Evolutionary conservation across 2,329 filamentous ascomycete genomes (phyloP), one percentile per base, ranked within the genome.

Genomic region (Colletotrichum incanum): DNA sequence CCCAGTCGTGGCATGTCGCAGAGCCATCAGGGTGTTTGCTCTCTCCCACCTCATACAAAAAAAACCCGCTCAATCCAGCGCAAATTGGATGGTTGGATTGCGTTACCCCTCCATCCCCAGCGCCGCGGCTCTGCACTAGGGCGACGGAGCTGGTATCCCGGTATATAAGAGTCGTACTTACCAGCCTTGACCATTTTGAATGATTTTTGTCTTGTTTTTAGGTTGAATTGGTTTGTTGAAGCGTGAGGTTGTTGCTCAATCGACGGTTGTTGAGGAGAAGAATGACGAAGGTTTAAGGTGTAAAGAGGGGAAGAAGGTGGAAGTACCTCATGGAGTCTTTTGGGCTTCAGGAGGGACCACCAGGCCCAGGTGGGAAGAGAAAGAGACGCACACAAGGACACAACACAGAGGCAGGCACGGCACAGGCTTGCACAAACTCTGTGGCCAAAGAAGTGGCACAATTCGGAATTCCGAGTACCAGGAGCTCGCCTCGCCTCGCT

Each of bases 181-280:
- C 94, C 94, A 88, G 96, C 95, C 91, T 98, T 98, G 89, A 98
- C 95, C 95, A 98, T 98, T 92, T 92, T 98, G 93, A 87, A n/a
- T 86, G 87, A 86, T 78, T 87, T 50, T 85, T 80, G 76, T 79
- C 43, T 79, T 81, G 71, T 77, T 78, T 72, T 74, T 71, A 74
- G 74, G 70, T 75, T 60, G 67, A 71, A 60, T 61, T 50, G 50
- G 49, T 64, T 66, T 68, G 72, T 67, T 65, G 62, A 39, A 45
- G 52, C 8, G 55, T 49, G 41, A 59, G 26, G 41, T 47, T 55
- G 67, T 49, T 71, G 55, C 20, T 62, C 62, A 67, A 50, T 50
- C 52, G 47, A 47, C 37, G 34, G 60, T 71, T 60, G 64, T 60
- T 65, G 67, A 55, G 50, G 55, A 61, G 61, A 60, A 60, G 64